phyloP scores from a whole-genome alignment of 2,329 filamentous ascomycete genomes.

The Aschersonia sp. region DNA sequence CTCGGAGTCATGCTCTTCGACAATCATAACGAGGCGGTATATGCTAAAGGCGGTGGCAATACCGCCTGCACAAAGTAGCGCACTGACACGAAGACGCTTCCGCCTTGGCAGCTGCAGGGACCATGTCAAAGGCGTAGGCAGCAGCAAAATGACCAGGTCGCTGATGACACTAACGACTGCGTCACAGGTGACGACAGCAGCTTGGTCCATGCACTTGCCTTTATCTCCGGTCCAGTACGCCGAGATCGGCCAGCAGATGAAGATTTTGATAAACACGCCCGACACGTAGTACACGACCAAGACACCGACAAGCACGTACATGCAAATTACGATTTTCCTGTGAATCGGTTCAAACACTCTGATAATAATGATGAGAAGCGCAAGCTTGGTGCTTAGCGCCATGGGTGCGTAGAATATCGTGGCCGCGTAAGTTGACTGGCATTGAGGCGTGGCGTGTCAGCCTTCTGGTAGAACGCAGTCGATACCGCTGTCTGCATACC shows the following conservation, averaged over 20 bases:
- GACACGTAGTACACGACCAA: constrained; percentile 25
- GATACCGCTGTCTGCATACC: constrained; percentile 7
- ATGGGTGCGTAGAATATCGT: constrained; percentile 30
- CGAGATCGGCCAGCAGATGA: constrained; percentile 24
- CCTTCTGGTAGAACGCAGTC: not conserved
- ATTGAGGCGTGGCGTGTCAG: too few species aligned
- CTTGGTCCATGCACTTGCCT: constrained; percentile 20
- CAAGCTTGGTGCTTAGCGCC: constrained; percentile 26
- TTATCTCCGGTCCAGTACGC: constrained; percentile 21
- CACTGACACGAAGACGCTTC: constrained; percentile 15
- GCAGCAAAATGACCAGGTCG: constrained; percentile 15
- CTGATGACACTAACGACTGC: constrained; percentile 16
- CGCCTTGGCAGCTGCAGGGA: constrained; percentile 14
- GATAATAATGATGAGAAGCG: constrained; percentile 25
- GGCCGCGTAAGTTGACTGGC: constrained; percentile 23
- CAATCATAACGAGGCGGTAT: constrained; percentile 13
- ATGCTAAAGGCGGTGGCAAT: constrained; percentile 16
- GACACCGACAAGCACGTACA: constrained; percentile 21
- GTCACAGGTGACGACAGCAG: constrained; percentile 15
- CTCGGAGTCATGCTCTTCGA: constrained; percentile 8
- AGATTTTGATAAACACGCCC: constrained; percentile 24
- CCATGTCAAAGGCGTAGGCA: constrained; percentile 17
- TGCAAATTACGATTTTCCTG: constrained; percentile 20
- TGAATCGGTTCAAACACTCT: constrained; percentile 25
- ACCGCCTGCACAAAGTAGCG: constrained; percentile 15